Evolutionary conservation across 345 rosid genomes (phyloP).

Genomic region (Pistacia vera): DNA sequence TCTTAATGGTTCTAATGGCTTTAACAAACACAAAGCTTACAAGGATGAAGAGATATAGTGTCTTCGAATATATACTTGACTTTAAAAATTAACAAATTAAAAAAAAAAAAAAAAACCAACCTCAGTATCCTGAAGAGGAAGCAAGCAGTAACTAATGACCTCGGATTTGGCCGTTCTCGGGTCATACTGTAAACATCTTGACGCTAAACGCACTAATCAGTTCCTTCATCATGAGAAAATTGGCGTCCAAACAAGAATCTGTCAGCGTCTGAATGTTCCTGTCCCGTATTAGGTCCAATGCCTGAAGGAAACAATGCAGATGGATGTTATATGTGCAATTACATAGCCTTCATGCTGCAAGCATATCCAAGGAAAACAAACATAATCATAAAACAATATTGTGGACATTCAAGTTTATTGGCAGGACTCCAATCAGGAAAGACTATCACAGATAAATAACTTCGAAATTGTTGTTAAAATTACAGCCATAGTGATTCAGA

Average conservation of each 20-base stretch:
- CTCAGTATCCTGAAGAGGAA: conserved; percentile 87
- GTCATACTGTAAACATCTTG: conserved; percentile 84
- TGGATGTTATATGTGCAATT: conserved; percentile 9
- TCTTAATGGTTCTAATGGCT: neutral
- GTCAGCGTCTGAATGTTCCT: conserved; percentile 79
- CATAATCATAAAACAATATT: neutral
- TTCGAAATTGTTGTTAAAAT: neutral
- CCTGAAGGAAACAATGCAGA: conserved; percentile 44
- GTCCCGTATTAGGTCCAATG: conserved; percentile 87
- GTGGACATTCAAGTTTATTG: neutral
- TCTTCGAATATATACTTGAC: neutral
- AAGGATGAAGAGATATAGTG: neutral
- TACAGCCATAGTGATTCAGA: neutral
- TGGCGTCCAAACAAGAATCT: conserved; percentile 90
- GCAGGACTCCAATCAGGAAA: neutral
- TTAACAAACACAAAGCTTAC: neutral
- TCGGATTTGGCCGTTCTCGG: conserved; percentile 79
- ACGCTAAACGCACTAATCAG: conserved; percentile 76
- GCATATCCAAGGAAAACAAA: neutral
- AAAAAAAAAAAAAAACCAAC: conserved; percentile 29
- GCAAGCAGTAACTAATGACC: conserved; percentile 65
- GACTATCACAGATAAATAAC: neutral
- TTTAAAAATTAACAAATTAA: neutral
- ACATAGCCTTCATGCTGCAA: neutral
- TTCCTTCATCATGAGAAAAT: conserved; percentile 69